Conservation (phyloP, 2,329 filamentous ascomycete genomes). For the Neophaeococcomyces aloes region DNA sequence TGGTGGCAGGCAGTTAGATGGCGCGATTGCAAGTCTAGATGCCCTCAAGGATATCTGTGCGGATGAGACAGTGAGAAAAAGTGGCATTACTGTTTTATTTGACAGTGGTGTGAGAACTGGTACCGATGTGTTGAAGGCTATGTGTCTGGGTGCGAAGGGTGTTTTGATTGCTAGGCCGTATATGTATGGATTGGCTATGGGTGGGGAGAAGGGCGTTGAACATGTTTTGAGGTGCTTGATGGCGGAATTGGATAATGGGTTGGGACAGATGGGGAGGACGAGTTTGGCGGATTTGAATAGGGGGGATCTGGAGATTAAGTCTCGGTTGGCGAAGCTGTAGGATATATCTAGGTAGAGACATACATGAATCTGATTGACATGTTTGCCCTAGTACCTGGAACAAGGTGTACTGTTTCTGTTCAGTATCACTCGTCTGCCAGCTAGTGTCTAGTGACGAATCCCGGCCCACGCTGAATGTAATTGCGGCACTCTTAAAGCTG, state of each 20-base stretch:
- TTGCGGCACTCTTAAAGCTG: too few species aligned
- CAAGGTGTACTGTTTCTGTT: background rate
- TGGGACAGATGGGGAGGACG: slow-evolving; percentile 21
- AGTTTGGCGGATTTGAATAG: slow-evolving; percentile 17
- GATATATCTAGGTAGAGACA: background rate
- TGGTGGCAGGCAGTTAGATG: slow-evolving; percentile 43
- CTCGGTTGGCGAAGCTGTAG: slow-evolving; percentile 14
- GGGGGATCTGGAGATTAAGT: slow-evolving; percentile 17
- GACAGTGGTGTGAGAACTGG: slow-evolving; percentile 43
- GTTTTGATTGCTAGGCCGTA: slow-evolving; percentile 48
- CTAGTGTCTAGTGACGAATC: too few species aligned
- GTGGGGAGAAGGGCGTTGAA: slow-evolving; percentile 43
- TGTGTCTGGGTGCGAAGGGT: slow-evolving; percentile 46
- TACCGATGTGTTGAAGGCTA: slow-evolving; percentile 41
- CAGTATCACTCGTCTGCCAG: too few species aligned
- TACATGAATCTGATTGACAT: background rate
- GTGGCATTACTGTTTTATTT: slow-evolving; percentile 37
- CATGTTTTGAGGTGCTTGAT: slow-evolving; percentile 42
- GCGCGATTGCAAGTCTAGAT: slow-evolving; percentile 41
- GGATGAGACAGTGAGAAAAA: slow-evolving; percentile 28
- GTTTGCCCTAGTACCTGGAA: background rate
- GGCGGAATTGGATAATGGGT: slow-evolving; percentile 31
- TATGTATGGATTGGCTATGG: slow-evolving; percentile 48
- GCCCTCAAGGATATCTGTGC: slow-evolving; percentile 52
- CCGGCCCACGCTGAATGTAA: too few species aligned